These are phyloP conservation scores for Clitopilus passeckerianus DNA, from an alignment of 768 basidiomycete genomes.

Conservation along the genomic window DNA sequence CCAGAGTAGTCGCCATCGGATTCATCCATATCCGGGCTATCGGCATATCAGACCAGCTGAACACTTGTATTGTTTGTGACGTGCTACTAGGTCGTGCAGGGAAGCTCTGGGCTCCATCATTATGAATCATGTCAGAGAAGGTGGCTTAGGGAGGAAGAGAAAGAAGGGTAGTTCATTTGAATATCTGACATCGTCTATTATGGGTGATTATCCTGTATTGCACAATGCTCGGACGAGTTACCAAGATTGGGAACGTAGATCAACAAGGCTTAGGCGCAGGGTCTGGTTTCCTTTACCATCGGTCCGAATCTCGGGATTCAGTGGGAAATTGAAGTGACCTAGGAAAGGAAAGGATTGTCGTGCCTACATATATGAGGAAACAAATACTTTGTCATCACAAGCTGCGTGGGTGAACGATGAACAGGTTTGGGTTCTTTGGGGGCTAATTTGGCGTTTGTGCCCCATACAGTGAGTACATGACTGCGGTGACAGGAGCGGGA, in stretches of 20 bases:
- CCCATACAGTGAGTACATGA: background rate
- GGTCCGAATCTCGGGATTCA: background rate
- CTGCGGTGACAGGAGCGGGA: background rate
- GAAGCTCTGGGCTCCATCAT: background rate
- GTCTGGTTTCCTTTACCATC: background rate
- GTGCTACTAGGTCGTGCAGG: background rate
- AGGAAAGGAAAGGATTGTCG: background rate
- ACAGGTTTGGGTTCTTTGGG: too few relatives aligned
- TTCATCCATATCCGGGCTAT: background rate
- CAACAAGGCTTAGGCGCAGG: background rate
- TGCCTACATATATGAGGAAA: background rate
- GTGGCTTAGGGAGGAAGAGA: background rate
- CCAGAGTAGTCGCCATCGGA: background rate
- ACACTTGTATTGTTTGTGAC: background rate
- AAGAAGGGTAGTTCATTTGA: background rate
- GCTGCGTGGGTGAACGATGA: too few relatives aligned
- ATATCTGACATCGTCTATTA: too few relatives aligned
- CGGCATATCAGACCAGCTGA: background rate
- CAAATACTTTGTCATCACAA: background rate
- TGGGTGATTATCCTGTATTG: too few relatives aligned
- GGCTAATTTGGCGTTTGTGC: background rate
- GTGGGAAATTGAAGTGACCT: background rate
- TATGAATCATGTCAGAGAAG: background rate
- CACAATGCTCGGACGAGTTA: background rate
- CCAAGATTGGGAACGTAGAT: background rate